Evolutionary conservation across 108 stramenopile genomes (phyloP).

Genomic region (Asterionellopsis glacialis): DNA sequence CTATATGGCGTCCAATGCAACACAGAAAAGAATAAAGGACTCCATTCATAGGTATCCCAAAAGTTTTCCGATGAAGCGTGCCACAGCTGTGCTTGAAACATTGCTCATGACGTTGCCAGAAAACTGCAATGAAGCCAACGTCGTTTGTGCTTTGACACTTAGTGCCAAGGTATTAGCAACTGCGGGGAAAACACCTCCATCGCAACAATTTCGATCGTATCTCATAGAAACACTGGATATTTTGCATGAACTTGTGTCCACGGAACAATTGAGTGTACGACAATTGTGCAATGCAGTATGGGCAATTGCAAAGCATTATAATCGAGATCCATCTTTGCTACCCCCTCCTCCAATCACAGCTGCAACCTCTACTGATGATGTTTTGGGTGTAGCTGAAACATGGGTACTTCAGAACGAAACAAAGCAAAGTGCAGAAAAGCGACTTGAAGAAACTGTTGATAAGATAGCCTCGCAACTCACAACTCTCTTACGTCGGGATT

Average conservation of each 20-base stretch:
- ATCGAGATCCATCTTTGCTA: constrained; percentile 34
- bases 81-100: constrained; percentile 37
- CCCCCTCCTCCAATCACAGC: constrained; percentile 4
- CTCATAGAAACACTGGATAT: constrained; percentile 43
- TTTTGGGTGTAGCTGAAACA: constrained; percentile 11
- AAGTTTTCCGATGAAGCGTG: constrained; percentile 17
- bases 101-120: constrained; percentile 42
- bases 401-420: constrained; percentile 27
- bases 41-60: constrained; percentile 5
- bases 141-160: constrained; percentile 73
- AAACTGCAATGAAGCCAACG: constrained; percentile 68
- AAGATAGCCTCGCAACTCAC: constrained; percentile 50
- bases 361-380: constrained; percentile 7
- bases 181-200: constrained; percentile 9
- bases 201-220: constrained; percentile 22
- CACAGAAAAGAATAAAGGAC: constrained; percentile 52
- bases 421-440: constrained; percentile 7
- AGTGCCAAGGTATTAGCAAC: constrained; percentile 54
- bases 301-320: constrained; percentile 71
- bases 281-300: constrained; percentile 74
- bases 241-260: constrained; percentile 28
- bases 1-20: constrained; percentile 36
- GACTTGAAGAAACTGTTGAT: constrained; percentile 45
- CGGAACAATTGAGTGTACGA: constrained; percentile 41
- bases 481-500: constrained; percentile 6